These are phyloP conservation scores for Sechiopsis laciniata DNA, from an alignment of 306 rosid species.

Conservation along the genomic window DNA sequence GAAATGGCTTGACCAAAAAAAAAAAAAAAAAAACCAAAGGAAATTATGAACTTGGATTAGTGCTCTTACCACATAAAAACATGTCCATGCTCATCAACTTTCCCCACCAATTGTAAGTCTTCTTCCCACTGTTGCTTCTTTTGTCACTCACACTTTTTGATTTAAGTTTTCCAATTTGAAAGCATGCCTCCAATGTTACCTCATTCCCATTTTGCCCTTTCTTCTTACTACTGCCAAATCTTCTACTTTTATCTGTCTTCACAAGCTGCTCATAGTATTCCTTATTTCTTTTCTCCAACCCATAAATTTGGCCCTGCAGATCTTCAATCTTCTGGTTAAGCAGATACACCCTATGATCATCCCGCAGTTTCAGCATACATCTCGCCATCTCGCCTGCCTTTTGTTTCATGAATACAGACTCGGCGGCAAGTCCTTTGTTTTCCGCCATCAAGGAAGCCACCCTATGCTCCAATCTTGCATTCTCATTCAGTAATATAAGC, in stretches of 20 bases:
- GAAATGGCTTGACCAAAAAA: neutral
- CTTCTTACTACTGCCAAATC: slow-evolving; percentile 7
- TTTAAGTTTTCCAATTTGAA: slow-evolving; percentile 46
- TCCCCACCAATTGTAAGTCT: slow-evolving; percentile 39
- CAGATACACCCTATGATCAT: slow-evolving; percentile 71
- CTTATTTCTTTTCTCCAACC: slow-evolving; percentile 80
- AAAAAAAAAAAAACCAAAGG: neutral
- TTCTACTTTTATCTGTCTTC: slow-evolving; percentile 32
- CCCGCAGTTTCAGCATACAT: slow-evolving; percentile 71
- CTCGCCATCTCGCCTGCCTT: slow-evolving; percentile 76
- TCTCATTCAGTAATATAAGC: slow-evolving; percentile 71
- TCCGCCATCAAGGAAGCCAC: slow-evolving; percentile 60
- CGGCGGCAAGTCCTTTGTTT: slow-evolving; percentile 63
- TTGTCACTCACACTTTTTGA: slow-evolving; percentile 14
- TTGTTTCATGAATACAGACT: slow-evolving; percentile 54
- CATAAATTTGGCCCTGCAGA: slow-evolving; percentile 74
- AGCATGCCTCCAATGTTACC: slow-evolving; percentile 45
- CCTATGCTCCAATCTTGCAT: slow-evolving; percentile 55
- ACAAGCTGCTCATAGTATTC: slow-evolving; percentile 66
- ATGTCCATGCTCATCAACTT: slow-evolving; percentile 71
- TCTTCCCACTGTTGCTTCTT: neutral
- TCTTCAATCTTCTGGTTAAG: slow-evolving; percentile 72
- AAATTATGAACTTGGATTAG: slow-evolving; percentile 35
- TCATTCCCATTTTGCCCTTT: slow-evolving; percentile 28
- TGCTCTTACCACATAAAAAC: slow-evolving; percentile 57